A percentile compares a stretch with the other conserved stretches of the same genome.
Evolutionary conservation across 192 early-diverging fungal species (phyloP).

Genomic region (Rhizophagus clarus): DNA sequence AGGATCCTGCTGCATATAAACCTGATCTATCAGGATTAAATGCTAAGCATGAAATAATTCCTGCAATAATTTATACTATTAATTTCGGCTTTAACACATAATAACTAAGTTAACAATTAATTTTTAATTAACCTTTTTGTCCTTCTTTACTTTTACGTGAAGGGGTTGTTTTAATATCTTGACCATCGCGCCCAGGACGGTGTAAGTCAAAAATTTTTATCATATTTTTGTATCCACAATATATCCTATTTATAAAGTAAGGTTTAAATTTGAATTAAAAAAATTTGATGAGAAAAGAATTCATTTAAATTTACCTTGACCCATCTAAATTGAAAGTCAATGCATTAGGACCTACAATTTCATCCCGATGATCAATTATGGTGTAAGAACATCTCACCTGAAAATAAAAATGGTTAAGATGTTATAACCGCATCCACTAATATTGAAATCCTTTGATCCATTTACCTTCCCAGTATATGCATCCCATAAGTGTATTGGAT

Average conservation of each 20-base stretch:
- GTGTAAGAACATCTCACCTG: constrained; percentile 68
- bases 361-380: constrained; percentile 65
- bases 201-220: constrained; percentile 71
- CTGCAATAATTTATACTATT: constrained; percentile 27
- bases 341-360: constrained; percentile 65
- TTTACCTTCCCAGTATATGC: constrained; percentile 59
- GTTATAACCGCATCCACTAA: not conserved
- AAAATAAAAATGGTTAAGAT: not conserved
- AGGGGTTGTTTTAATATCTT: constrained; percentile 54
- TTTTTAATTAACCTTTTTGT: constrained; percentile 61
- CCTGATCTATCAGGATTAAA: constrained; percentile 68
- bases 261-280: not conserved
- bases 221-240: constrained; percentile 68
- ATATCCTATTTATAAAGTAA: constrained; percentile 49
- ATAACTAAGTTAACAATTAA: not conserved
- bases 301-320: constrained; percentile 44
- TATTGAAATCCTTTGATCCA: too few species aligned
- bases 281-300: not conserved
- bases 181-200: constrained; percentile 60
- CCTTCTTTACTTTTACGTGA: constrained; percentile 69
- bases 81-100: not conserved
- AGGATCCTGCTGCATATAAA: constrained; percentile 76
- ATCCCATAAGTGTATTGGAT: constrained; percentile 80
- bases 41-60: constrained; percentile 71
- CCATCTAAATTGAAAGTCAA: constrained; percentile 71